These are phyloP conservation scores for Pleurotus salmoneostramineus DNA, from an alignment of 768 basidiomycete species.

Conservation along the genomic window DNA sequence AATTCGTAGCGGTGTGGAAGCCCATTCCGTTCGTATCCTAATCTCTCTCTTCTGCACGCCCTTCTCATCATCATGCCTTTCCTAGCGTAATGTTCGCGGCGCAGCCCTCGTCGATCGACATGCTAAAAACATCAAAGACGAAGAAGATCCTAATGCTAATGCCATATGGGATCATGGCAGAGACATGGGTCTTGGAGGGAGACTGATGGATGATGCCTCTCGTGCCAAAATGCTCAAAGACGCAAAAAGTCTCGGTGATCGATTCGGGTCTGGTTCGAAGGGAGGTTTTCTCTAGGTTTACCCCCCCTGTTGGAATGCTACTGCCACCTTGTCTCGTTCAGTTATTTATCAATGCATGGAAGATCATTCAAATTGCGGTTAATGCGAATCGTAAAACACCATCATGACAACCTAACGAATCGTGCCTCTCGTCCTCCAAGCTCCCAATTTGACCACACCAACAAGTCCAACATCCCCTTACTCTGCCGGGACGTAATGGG, in stretches of 20 bases:
- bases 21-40: conserved; percentile 60
- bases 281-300: conserved; percentile 55
- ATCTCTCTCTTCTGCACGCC: neutral
- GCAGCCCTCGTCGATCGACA: conserved; percentile 56
- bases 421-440: no score
- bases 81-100: conserved; percentile 45
- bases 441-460: no score
- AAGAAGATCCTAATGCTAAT: conserved; percentile 47
- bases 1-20: conserved; percentile 69
- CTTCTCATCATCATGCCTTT: neutral
- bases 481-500: neutral
- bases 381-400: no score
- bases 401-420: no score
- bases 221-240: conserved; percentile 77
- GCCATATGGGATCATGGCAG: conserved; percentile 90
- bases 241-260: conserved; percentile 74
- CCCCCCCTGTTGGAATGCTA: no score
- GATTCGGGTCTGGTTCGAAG: conserved; percentile 73
- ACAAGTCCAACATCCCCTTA: no score
- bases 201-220: conserved; percentile 86
- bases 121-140: conserved; percentile 27
- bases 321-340: no score
- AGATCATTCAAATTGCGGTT: no score
- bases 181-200: conserved; percentile 85
- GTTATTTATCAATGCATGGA: no score